phyloP scores from a whole-genome alignment of 768 basidiomycete genomes.

The Gloeopeniophorella convolvens region DNA sequence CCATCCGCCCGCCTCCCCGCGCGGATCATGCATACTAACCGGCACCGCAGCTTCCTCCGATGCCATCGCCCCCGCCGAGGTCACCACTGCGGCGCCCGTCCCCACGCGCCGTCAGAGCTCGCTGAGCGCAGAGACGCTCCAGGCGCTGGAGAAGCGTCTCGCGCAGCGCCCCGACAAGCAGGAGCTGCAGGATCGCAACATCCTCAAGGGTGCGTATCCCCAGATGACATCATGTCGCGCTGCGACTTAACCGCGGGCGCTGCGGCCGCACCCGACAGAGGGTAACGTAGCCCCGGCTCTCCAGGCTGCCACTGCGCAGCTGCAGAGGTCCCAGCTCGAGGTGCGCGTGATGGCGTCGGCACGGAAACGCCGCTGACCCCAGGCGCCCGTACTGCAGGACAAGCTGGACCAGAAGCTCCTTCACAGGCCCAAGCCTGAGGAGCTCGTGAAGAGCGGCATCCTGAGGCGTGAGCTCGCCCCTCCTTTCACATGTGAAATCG shows the following conservation, averaged over 20 bases:
- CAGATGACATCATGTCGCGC: neutral
- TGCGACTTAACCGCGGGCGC: neutral
- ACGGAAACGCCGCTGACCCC: neutral
- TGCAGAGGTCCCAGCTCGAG: slow-evolving; percentile 59
- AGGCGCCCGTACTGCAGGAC: slow-evolving; percentile 31
- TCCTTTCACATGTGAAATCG: no score
- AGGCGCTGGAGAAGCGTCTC: slow-evolving; percentile 49
- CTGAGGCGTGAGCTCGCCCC: slow-evolving; percentile 34
- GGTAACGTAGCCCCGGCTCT: slow-evolving; percentile 56
- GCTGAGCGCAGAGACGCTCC: slow-evolving; percentile 30
- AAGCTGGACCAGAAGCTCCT: slow-evolving; percentile 56
- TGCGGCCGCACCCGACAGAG: slow-evolving; percentile 33
- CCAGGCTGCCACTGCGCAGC: slow-evolving; percentile 50
- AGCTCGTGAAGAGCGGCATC: slow-evolving; percentile 62
- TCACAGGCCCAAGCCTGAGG: slow-evolving; percentile 50
- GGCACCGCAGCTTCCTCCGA: slow-evolving; percentile 6
- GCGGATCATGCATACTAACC: neutral
- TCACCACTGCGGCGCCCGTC: neutral
- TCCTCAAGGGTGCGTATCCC: slow-evolving; percentile 49
- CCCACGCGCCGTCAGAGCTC: slow-evolving; percentile 24
- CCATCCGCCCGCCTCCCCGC: neutral
- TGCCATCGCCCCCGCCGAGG: neutral
- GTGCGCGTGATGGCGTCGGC: slow-evolving; percentile 29
- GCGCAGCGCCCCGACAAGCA: slow-evolving; percentile 49
- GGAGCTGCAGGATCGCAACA: slow-evolving; percentile 61